Evolutionary conservation across 805 yeast species (phyloP).

Genomic region (Myxozyma vanderwaltii): DNA sequence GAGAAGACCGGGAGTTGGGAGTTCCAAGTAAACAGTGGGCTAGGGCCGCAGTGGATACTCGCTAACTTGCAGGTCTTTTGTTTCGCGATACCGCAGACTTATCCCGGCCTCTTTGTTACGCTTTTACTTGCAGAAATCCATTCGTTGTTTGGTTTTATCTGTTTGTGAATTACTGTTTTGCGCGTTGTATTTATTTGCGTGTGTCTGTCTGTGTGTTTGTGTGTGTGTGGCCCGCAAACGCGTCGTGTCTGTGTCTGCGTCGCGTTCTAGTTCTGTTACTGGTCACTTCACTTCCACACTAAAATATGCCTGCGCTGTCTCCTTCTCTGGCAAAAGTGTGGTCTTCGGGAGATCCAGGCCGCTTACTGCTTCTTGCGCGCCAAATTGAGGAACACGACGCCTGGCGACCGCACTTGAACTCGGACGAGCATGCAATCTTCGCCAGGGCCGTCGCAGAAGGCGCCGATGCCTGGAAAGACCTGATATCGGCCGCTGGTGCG

Average conservation of each 20-base stretch:
- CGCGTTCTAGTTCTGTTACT: slow-evolving; percentile 3
- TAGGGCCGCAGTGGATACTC: too few species aligned
- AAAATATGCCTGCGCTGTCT: slow-evolving; percentile 10
- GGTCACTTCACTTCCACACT: not conserved
- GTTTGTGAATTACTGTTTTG: too few species aligned
- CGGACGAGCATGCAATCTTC: slow-evolving; percentile 45
- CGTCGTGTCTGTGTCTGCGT: slow-evolving; percentile 2
- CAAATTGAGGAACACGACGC: slow-evolving; percentile 34
- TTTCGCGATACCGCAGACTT: too few species aligned
- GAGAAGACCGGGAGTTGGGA: too few species aligned
- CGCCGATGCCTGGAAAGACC: slow-evolving; percentile 41
- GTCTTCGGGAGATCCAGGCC: slow-evolving; percentile 35
- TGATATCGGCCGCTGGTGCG: slow-evolving; percentile 32
- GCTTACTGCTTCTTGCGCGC: slow-evolving; percentile 31
- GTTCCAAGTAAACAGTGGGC: too few species aligned
- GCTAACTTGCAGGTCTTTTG: too few species aligned
- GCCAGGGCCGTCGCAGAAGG: slow-evolving; percentile 40
- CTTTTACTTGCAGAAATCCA: not conserved
- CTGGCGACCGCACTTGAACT: slow-evolving; percentile 45
- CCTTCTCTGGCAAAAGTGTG: slow-evolving; percentile 23
- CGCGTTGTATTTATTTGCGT: too few species aligned
- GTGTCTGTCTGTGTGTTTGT: not conserved
- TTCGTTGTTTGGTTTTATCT: not conserved
- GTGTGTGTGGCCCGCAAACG: slow-evolving; percentile 2
- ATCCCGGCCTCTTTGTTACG: not conserved